A percentile compares a stretch with the other conserved stretches of the same genome.
Conservation (phyloP, 2,329 filamentous ascomycete species). For the Xylaria sp. region DNA sequence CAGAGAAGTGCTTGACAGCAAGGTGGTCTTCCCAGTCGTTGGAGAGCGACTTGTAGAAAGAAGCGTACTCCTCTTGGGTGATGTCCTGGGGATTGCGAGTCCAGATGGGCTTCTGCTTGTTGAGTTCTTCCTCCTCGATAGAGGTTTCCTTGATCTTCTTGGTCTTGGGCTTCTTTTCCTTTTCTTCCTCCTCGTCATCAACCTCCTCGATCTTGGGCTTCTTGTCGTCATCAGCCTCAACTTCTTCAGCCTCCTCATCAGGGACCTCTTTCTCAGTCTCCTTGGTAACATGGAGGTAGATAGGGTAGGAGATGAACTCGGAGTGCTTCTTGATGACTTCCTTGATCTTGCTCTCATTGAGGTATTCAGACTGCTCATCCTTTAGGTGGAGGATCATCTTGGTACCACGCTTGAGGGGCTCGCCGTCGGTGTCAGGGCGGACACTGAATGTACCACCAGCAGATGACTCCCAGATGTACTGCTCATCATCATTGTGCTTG, state of each 20-base stretch:
- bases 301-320: slow-evolving; percentile 99
- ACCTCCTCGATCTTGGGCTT: slow-evolving; percentile 96
- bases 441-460: slow-evolving; percentile 98
- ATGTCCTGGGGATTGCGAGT: slow-evolving; percentile 98
- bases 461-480: slow-evolving; percentile 99
- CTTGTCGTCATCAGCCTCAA: slow-evolving; percentile 85
- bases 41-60: slow-evolving; percentile 99
- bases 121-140: slow-evolving; percentile 99
- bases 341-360: slow-evolving; percentile 99
- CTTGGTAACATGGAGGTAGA: slow-evolving; percentile 99
- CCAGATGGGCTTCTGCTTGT: slow-evolving; percentile 99
- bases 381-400: slow-evolving; percentile 99
- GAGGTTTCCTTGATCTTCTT: slow-evolving; percentile 99
- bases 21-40: slow-evolving; percentile 99
- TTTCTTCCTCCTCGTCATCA: slow-evolving; percentile 83
- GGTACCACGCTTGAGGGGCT: slow-evolving; percentile 91
- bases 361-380: slow-evolving; percentile 98
- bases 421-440: slow-evolving; percentile 86
- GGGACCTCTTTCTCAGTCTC: slow-evolving; percentile 99
- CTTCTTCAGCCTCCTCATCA: slow-evolving; percentile 87
- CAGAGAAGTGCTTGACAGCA: slow-evolving; percentile 99
- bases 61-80: slow-evolving; percentile 92
- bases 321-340: slow-evolving; percentile 99
- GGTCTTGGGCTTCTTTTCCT: slow-evolving; percentile 95
- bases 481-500: slow-evolving; percentile 99